These are phyloP conservation scores for Pleurotus tuber-regium DNA, from an alignment of 768 basidiomycete genomes.

Conservation along the genomic window DNA sequence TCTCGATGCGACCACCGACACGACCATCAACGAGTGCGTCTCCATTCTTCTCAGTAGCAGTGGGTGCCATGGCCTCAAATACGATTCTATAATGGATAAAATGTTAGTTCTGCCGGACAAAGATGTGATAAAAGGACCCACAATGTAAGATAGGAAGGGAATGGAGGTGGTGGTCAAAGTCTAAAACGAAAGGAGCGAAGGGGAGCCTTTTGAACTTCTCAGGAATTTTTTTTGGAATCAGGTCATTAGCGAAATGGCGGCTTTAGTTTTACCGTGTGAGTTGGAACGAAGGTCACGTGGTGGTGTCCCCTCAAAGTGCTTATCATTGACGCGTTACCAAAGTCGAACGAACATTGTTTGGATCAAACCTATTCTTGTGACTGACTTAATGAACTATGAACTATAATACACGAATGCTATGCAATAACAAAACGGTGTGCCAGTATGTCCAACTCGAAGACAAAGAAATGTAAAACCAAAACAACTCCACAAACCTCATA, in stretches of 20 bases:
- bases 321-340: too few relatives aligned
- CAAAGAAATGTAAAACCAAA: too few relatives aligned
- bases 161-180: neutral
- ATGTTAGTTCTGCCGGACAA: too few relatives aligned
- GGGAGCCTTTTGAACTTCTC: slow-evolving; percentile 5
- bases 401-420: too few relatives aligned
- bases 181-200: slow-evolving; percentile 3
- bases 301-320: neutral
- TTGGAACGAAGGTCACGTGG: neutral
- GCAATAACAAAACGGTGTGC: too few relatives aligned
- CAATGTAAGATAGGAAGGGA: neutral
- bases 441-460: too few relatives aligned
- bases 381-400: too few relatives aligned
- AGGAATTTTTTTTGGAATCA: slow-evolving; percentile 9
- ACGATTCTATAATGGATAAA: too few relatives aligned
- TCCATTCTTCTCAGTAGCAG: neutral
- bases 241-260: slow-evolving; percentile 2
- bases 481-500: neutral
- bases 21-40: slow-evolving; percentile 50
- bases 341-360: too few relatives aligned
- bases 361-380: too few relatives aligned
- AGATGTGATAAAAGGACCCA: neutral
- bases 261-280: slow-evolving; percentile 5
- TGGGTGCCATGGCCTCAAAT: slow-evolving; percentile 1
- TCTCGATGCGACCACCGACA: slow-evolving; percentile 65